These are phyloP conservation scores for Psilocybe tampanensis DNA, from an alignment of 768 basidiomycete species.

Conservation along the genomic window DNA sequence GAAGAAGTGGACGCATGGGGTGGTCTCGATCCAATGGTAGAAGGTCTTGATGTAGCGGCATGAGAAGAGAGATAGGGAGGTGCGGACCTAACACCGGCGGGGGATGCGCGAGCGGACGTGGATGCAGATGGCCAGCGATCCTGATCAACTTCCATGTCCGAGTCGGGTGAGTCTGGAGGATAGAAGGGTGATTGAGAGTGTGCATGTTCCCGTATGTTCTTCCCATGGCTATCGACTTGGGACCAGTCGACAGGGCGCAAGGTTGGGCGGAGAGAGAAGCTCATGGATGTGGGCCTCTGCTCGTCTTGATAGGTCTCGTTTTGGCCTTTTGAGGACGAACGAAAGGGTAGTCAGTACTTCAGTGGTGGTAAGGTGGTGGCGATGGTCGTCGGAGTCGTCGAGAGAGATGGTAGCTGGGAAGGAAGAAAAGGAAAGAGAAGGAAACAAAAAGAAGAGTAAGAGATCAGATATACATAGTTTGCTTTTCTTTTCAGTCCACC, in stretches of 20 bases:
- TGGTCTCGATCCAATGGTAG: neutral
- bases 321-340: neutral
- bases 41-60: too few relatives aligned
- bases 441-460: too few relatives aligned
- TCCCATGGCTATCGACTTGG: conserved; percentile 22
- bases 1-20: neutral
- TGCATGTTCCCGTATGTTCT: conserved; percentile 16
- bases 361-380: neutral
- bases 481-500: too few relatives aligned
- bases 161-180: neutral
- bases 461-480: too few relatives aligned
- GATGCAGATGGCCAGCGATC: neutral
- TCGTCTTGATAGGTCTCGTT: neutral
- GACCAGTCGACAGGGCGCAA: conserved; percentile 30
- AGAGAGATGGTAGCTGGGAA: too few relatives aligned
- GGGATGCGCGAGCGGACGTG: too few relatives aligned
- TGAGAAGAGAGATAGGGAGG: too few relatives aligned
- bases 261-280: conserved; percentile 16
- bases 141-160: neutral
- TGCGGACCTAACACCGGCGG: too few relatives aligned
- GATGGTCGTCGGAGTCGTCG: neutral
- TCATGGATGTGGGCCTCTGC: conserved; percentile 8
- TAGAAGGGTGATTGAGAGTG: conserved; percentile 2
- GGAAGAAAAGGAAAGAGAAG: too few relatives aligned
- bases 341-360: neutral